A percentile compares a stretch with the other conserved stretches of the same genome.
These are phyloP conservation scores for Agastache rugosa DNA, from an alignment of 257 asterid species.

Conservation along the genomic window DNA sequence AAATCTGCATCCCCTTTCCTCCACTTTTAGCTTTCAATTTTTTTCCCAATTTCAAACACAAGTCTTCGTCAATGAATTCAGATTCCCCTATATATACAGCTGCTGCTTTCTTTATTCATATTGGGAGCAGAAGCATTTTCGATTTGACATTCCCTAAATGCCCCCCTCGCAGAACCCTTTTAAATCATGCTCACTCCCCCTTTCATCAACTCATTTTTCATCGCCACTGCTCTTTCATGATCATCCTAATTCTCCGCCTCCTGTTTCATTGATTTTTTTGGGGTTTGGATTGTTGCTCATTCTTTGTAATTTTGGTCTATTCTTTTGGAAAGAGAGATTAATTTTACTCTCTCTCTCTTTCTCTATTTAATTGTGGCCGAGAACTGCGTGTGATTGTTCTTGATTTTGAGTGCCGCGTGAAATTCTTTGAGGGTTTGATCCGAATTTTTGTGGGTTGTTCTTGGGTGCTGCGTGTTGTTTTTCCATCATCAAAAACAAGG, in stretches of 20 bases:
- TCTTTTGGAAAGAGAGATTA: background rate
- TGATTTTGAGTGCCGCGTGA: constrained; percentile 29
- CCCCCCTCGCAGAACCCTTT: constrained; percentile 43
- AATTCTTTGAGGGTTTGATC: constrained; percentile 25
- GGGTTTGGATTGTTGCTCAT: constrained; percentile 19
- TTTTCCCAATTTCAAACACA: constrained; percentile 31
- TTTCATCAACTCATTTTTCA: constrained; percentile 33
- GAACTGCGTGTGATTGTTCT: background rate
- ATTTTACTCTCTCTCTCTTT: constrained; percentile 1
- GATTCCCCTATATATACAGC: constrained; percentile 48
- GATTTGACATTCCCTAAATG: constrained; percentile 43
- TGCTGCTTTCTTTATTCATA: constrained; percentile 39
- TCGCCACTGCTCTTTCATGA: constrained; percentile 38
- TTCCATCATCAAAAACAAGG: constrained; percentile 12
- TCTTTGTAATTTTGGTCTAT: background rate
- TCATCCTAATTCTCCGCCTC: constrained; percentile 33
- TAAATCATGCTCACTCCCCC: constrained; percentile 33
- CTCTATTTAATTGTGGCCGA: background rate
- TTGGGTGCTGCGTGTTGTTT: constrained; percentile 3
- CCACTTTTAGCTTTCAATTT: constrained; percentile 39
- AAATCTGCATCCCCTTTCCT: constrained; percentile 42
- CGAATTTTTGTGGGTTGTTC: constrained; percentile 10
- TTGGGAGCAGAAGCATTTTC: constrained; percentile 25
- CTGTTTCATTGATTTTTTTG: background rate
- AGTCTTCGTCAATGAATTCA: constrained; percentile 61